A percentile compares a stretch with the other conserved stretches of the same genome.
phyloP scores from a whole-genome alignment of 345 rosid species.

The Mercurialis annua region DNA sequence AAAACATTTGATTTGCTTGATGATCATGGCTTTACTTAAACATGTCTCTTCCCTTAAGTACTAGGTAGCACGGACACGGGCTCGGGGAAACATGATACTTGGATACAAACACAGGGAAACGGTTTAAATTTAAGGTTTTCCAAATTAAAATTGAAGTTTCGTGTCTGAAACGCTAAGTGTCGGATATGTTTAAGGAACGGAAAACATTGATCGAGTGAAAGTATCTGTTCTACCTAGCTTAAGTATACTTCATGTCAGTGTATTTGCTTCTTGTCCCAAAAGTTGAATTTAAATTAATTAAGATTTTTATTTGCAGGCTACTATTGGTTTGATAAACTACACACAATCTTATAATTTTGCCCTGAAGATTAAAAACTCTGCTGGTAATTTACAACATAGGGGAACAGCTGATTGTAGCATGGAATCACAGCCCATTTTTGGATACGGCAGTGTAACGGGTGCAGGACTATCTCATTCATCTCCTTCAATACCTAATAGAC shows the following conservation, averaged over 20 bases:
- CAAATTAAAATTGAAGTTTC: too few species aligned
- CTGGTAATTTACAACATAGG: not conserved
- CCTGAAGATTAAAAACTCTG: constrained; percentile 10
- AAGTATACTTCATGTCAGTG: not conserved
- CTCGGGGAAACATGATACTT: too few species aligned
- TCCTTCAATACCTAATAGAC: constrained; percentile 37
- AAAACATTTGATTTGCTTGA: not conserved
- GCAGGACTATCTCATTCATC: constrained; percentile 40
- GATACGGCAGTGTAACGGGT: constrained; percentile 37
- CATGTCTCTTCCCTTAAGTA: not conserved
- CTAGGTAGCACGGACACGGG: too few species aligned
- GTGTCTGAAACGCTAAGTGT: too few species aligned
- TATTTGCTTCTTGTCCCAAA: not conserved
- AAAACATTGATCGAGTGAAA: too few species aligned
- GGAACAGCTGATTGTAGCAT: constrained; percentile 34
- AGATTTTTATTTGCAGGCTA: constrained; percentile 15
- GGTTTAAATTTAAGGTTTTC: too few species aligned
- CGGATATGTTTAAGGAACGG: too few species aligned
- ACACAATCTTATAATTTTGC: constrained; percentile 1
- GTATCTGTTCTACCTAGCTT: too few species aligned
- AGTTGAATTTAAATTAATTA: not conserved
- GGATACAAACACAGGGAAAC: too few species aligned
- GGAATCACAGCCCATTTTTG: constrained; percentile 44
- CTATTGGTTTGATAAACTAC: constrained; percentile 24
- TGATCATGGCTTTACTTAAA: not conserved